phyloP scores from a whole-genome alignment of 805 yeast species.

The Hanseniaspora lachancei region DNA sequence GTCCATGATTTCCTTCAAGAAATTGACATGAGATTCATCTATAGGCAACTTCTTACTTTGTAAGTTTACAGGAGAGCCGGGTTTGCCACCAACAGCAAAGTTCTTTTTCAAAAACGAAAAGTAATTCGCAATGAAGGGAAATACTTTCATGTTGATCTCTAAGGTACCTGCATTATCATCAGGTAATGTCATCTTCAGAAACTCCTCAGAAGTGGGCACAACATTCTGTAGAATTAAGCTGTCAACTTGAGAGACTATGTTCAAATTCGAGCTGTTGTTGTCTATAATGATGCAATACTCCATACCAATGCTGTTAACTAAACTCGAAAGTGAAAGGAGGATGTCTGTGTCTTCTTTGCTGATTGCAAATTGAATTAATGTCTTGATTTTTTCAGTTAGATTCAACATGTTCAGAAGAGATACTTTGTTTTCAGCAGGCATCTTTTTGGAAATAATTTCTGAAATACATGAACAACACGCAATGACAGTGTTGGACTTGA shows the following conservation, averaged over 20 bases:
- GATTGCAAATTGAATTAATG: constrained; percentile 14
- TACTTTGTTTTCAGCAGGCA: constrained; percentile 58
- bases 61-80: constrained; percentile 29
- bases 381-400: constrained; percentile 39
- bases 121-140: constrained; percentile 67
- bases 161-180: constrained; percentile 40
- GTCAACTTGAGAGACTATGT: constrained; percentile 29
- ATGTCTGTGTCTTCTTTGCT: constrained; percentile 45
- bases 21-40: constrained; percentile 32
- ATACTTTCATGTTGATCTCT: constrained; percentile 60
- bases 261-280: constrained; percentile 15
- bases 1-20: constrained; percentile 50
- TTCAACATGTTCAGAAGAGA: constrained; percentile 53
- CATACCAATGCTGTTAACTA: constrained; percentile 58
- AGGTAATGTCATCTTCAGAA: constrained; percentile 57
- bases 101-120: constrained; percentile 54
- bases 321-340: constrained; percentile 60
- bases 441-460: constrained; percentile 63
- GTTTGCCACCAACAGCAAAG: constrained; percentile 30
- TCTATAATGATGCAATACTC: constrained; percentile 66
- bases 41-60: constrained; percentile 27
- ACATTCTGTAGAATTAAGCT: constrained; percentile 41
- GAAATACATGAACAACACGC: constrained; percentile 39
- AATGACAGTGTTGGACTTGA: constrained; percentile 39
- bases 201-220: constrained; percentile 60